These are phyloP conservation scores for Alopecurus myosuroides DNA, from an alignment of 176 grass and related monocot genomes.

Conservation along the genomic window DNA sequence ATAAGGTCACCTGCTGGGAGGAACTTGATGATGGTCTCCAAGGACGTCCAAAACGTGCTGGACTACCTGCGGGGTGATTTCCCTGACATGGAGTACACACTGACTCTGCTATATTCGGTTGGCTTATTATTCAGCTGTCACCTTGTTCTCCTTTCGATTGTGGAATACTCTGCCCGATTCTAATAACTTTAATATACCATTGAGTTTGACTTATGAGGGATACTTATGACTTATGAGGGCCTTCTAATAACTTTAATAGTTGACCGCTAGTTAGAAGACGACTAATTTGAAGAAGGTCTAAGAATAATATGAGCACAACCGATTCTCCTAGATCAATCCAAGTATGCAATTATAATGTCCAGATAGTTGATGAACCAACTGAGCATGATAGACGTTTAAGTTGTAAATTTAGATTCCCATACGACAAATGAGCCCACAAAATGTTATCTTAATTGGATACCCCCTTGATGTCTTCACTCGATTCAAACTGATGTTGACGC, in stretches of 20 bases:
- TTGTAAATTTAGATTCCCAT: not conserved
- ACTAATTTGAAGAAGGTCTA: not conserved
- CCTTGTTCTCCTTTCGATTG: not conserved
- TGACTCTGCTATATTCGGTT: not conserved
- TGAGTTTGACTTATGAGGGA: not conserved
- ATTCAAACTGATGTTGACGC: constrained; percentile 28
- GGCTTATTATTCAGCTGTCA: not conserved
- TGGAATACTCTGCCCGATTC: too few relatives aligned
- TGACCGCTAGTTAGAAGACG: not conserved
- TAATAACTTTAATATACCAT: not conserved
- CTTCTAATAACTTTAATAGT: not conserved
- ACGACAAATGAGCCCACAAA: not conserved
- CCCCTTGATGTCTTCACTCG: not conserved
- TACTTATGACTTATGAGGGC: not conserved
- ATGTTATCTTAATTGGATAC: not conserved
- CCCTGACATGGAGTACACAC: constrained; percentile 66
- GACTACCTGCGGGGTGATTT: constrained; percentile 81
- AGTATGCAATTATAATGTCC: not conserved
- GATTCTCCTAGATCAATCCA: not conserved
- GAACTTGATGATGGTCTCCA: constrained; percentile 99
- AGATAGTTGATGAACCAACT: not conserved
- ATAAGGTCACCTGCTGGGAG: constrained; percentile 91
- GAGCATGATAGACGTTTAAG: not conserved
- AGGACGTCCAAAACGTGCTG: constrained; percentile 84
- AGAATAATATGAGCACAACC: not conserved